Percentiles rank a stretch among this genome's conserved stretches.
phyloP scores from a whole-genome alignment of 768 basidiomycete species.

The Paxillus ammoniavirescens region DNA sequence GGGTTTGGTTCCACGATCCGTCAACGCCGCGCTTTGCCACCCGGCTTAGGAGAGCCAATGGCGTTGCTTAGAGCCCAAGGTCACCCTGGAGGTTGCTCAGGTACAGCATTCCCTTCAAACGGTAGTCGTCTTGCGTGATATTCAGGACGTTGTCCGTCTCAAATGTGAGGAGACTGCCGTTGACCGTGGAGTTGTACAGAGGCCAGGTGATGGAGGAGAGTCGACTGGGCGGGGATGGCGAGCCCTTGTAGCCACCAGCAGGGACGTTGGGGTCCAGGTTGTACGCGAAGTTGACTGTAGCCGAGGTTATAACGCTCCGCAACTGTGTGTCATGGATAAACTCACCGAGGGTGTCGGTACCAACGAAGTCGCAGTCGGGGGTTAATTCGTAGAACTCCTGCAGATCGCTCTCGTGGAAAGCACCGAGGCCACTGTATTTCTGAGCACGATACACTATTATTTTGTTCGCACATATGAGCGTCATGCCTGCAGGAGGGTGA shows the following conservation, averaged over 20 bases:
- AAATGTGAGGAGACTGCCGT: slow-evolving; percentile 13
- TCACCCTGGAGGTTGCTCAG: slow-evolving; percentile 1
- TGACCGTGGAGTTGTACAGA: slow-evolving; percentile 1
- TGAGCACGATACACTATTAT: slow-evolving; percentile 33
- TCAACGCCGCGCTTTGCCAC: too few relatives aligned
- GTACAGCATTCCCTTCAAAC: background rate
- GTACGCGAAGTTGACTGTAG: slow-evolving; percentile 19
- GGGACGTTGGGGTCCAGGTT: slow-evolving; percentile 27
- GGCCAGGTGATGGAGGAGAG: slow-evolving; percentile 12
- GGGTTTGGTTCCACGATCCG: background rate
- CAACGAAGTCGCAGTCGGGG: slow-evolving; percentile 7
- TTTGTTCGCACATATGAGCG: background rate
- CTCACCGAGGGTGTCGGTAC: slow-evolving; percentile 10
- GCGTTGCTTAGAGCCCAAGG: background rate
- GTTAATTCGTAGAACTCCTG: slow-evolving; percentile 13
- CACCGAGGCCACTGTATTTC: slow-evolving; percentile 27
- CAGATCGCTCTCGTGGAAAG: slow-evolving; percentile 17
- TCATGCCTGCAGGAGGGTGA: background rate
- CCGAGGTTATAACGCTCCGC: slow-evolving; percentile 5
- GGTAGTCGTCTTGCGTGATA: slow-evolving; percentile 17
- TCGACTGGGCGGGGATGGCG: background rate
- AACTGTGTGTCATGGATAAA: background rate
- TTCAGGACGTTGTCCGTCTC: slow-evolving; percentile 2
- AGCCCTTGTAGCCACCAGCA: background rate
- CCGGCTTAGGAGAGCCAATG: too few relatives aligned